These are phyloP conservation scores for Mortierella sp. DNA, from an alignment of 371 early-diverging fungal species.

Conservation along the genomic window DNA sequence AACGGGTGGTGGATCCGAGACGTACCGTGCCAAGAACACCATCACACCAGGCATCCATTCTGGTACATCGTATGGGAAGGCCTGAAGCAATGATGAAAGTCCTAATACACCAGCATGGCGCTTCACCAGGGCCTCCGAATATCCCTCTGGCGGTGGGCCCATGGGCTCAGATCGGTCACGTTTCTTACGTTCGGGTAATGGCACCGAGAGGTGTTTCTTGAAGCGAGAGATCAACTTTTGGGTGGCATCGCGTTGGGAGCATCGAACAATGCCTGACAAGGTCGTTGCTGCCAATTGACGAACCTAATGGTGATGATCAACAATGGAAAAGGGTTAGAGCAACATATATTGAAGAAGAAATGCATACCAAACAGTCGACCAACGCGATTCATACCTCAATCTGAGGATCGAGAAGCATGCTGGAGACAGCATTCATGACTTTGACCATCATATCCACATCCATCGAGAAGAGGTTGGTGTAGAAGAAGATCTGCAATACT, in stretches of 20 bases:
- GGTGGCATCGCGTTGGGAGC: slow-evolving; percentile 83
- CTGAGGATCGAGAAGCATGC: slow-evolving; percentile 76
- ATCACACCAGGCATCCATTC: slow-evolving; percentile 90
- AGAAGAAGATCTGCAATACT: slow-evolving; percentile 81
- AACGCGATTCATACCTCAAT: slow-evolving; percentile 69
- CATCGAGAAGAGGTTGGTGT: slow-evolving; percentile 76
- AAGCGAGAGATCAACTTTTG: slow-evolving; percentile 61
- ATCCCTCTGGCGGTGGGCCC: slow-evolving; percentile 60
- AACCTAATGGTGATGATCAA: slow-evolving; percentile 57
- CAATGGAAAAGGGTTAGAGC: too few relatives aligned
- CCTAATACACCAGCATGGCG: slow-evolving; percentile 92
- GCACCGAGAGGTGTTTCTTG: slow-evolving; percentile 37
- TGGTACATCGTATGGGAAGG: slow-evolving; percentile 93
- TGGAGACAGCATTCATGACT: slow-evolving; percentile 72
- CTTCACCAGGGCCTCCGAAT: slow-evolving; percentile 69
- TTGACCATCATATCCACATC: slow-evolving; percentile 58
- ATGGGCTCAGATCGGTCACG: slow-evolving; percentile 45
- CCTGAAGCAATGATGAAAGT: slow-evolving; percentile 82
- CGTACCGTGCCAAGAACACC: slow-evolving; percentile 76
- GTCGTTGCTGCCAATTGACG: slow-evolving; percentile 86
- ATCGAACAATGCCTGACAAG: slow-evolving; percentile 85
- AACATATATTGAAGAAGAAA: too few relatives aligned
- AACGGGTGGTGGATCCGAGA: slow-evolving; percentile 90
- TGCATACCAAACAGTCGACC: too few relatives aligned
- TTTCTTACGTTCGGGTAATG: slow-evolving; percentile 35